A percentile compares a stretch with the other conserved stretches of the same genome.
phyloP scores from a whole-genome alignment of 2,329 filamentous ascomycete genomes.

The Sporothrix brunneoviolacea region DNA sequence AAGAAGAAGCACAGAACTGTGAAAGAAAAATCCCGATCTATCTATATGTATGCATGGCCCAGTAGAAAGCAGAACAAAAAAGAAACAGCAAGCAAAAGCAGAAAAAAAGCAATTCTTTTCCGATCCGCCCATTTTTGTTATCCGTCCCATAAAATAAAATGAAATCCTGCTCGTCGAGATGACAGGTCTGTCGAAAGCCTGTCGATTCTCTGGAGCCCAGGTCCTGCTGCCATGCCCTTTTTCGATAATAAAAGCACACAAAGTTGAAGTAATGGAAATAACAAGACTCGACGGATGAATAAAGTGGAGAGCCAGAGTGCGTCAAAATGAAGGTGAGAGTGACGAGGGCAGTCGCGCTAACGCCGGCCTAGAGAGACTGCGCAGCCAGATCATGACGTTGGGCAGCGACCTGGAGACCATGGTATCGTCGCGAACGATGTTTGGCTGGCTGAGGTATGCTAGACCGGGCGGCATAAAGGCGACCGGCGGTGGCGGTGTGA shows the following conservation, averaged over 20 bases:
- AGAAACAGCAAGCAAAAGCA: not conserved
- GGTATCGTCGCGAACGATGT: not conserved
- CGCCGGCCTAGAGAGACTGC: slow-evolving; percentile 4
- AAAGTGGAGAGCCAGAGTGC: not conserved
- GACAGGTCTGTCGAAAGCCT: not conserved
- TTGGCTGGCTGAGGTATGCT: not conserved
- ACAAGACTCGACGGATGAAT: not conserved
- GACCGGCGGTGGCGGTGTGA: not conserved
- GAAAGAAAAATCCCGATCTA: slow-evolving; percentile 7
- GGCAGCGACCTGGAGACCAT: slow-evolving; percentile 10
- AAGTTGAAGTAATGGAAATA: not conserved
- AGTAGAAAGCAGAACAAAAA: not conserved
- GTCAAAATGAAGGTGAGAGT: slow-evolving; percentile 7
- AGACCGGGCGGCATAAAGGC: not conserved
- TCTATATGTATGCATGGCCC: slow-evolving; percentile 16
- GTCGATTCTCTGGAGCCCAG: not conserved
- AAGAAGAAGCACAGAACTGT: not conserved
- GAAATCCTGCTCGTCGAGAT: not conserved
- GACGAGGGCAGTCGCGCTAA: slow-evolving; percentile 3
- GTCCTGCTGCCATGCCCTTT: slow-evolving; percentile 2
- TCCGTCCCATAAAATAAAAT: slow-evolving; percentile 5
- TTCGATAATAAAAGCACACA: slow-evolving; percentile 1
- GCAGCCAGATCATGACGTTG: slow-evolving; percentile 13
- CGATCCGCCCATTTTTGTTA: slow-evolving; percentile 13
- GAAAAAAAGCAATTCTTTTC: slow-evolving; percentile 12